Evolutionary conservation across 2,329 filamentous ascomycete species (phyloP), one percentile per base, ranked within the genome.

Genomic region (Juglanconis sp.): DNA sequence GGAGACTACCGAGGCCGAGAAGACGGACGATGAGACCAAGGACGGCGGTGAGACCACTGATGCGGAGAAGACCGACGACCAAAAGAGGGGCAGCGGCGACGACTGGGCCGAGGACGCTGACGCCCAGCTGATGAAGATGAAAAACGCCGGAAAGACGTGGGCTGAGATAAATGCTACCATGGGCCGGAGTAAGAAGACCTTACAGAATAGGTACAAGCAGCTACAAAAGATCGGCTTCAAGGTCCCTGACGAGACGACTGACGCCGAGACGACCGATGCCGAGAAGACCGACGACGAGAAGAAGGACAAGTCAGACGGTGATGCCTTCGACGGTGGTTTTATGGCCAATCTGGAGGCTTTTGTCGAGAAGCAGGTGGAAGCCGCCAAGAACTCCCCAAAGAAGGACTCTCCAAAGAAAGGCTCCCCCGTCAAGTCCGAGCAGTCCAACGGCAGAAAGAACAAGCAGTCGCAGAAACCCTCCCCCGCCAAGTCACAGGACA

Each of bases 11-110:
- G 17, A 38, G 8, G 53, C 49, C 11, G 58, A 53, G 1, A 60
- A 60, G 58, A 60, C 53, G 17, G 58, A 36, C 5, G 38, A 9
- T 4, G 57, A 59, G n/a, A 55, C 57, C n/a, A 53, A 24, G 24
- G 24, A 24, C 24, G 24, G 24, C 24, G 24, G 24, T 24, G 57
- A 59, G n/a, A 55, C 57, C n/a, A 53, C 52, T 11, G 44, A 38
- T 11, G 36, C 36, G 0, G 53, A 40, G 31, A 52, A 52, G 6
- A 24, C 24, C 1, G 52, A 30, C 2, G 57, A 60, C 24, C 24
- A 24, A 24, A 24, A 24, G 24, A 24, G 24, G 24, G 24, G 24
- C 24, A 24, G 24, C 24, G 57, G 51, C 11, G 15, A 40, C 35
- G 7, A 42, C 51, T 2, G 49, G n/a, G 40, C 36, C 9, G 52